A percentile compares a stretch with the other conserved stretches of the same genome.
These are phyloP conservation scores for Aspergillus cavernicola DNA, from an alignment of 495 filamentous ascomycete genomes.

Conservation along the genomic window DNA sequence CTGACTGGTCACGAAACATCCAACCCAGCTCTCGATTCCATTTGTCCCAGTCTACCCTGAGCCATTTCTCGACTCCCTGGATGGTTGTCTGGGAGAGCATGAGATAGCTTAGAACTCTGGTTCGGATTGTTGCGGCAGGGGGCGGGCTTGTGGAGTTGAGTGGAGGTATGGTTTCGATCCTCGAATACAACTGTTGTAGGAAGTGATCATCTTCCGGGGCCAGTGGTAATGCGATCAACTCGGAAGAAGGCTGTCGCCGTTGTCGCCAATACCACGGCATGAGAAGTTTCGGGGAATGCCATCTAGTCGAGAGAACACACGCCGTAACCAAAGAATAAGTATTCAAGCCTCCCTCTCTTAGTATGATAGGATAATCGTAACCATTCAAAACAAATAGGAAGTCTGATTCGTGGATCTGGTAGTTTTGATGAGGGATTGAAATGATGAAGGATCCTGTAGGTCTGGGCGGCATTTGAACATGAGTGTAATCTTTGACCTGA, in stretches of 20 bases:
- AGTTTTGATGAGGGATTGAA: background rate
- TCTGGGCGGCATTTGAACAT: background rate
- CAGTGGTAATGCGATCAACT: background rate
- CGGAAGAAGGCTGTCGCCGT: background rate
- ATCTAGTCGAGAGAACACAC: background rate
- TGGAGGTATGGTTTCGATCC: background rate
- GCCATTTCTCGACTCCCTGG: background rate
- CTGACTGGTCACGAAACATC: background rate
- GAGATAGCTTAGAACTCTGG: background rate
- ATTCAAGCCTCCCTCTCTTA: background rate
- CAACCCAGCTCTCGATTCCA: background rate
- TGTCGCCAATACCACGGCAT: background rate
- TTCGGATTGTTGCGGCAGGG: background rate
- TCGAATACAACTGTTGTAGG: background rate
- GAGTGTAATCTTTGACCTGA: background rate
- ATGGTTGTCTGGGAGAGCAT: background rate
- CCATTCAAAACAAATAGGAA: background rate
- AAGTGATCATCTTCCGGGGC: background rate
- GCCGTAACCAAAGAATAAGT: background rate
- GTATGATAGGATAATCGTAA: background rate
- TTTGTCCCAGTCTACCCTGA: background rate
- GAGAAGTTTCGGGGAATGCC: background rate
- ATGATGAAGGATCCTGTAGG: background rate
- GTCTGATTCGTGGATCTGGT: background rate
- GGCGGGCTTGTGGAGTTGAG: background rate